Percentiles rank a stretch among this genome's conserved stretches.
Evolutionary conservation across 768 basidiomycete genomes (phyloP).

Genomic region (Leccinum longicurvipes): DNA sequence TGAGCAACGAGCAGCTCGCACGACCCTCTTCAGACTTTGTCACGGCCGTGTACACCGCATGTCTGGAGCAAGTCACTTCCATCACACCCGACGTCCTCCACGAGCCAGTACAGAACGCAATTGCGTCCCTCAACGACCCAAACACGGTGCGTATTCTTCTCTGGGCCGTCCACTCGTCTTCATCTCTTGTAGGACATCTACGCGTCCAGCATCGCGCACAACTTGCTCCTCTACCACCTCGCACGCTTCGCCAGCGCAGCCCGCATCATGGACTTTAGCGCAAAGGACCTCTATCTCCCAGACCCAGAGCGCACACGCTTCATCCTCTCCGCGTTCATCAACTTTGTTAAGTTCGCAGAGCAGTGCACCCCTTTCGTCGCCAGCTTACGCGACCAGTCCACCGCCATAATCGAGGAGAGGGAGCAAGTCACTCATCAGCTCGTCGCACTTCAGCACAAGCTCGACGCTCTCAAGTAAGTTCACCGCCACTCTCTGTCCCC

Average conservation of each 20-base stretch:
- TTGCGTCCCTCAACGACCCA: constrained; percentile 48
- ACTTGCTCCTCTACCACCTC: constrained; percentile 71
- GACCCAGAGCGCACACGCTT: constrained; percentile 71
- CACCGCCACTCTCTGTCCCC: not conserved
- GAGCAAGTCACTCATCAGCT: constrained; percentile 51
- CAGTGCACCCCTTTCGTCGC: constrained; percentile 63
- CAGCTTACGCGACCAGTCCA: constrained; percentile 58
- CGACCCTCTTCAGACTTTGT: constrained; percentile 72
- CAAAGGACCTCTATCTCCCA: constrained; percentile 71
- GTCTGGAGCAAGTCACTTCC: constrained; percentile 68
- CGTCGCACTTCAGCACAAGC: constrained; percentile 46
- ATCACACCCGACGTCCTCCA: constrained; percentile 57
- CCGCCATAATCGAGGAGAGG: constrained; percentile 57
- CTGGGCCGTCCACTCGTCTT: not conserved
- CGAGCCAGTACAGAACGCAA: constrained; percentile 52
- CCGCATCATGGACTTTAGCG: constrained; percentile 70
- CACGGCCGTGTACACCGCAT: constrained; percentile 62
- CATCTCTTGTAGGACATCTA: constrained; percentile 57
- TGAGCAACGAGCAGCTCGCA: constrained; percentile 64
- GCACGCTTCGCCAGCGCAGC: constrained; percentile 71
- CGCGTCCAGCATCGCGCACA: constrained; percentile 52
- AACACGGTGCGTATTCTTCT: constrained; percentile 45
- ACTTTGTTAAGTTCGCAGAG: constrained; percentile 87
- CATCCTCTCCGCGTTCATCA: constrained; percentile 85
- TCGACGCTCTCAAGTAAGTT: constrained; percentile 55